Conservation (phyloP, 441 rosid genomes). For the Croton laevigatus region DNA sequence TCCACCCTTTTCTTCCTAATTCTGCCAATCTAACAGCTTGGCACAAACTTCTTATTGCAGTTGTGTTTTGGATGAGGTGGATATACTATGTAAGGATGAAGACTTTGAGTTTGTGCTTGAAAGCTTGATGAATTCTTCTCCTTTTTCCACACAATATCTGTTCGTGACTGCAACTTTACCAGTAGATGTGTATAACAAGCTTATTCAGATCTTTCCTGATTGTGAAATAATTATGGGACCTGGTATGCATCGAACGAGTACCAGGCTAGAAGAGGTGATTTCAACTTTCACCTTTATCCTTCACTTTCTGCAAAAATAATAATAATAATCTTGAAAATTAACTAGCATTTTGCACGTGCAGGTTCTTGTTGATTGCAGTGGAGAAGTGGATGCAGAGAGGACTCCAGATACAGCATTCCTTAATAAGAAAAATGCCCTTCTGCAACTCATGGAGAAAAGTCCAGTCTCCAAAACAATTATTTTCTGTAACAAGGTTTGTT, state of each 20-base stretch:
- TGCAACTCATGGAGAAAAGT: conserved; percentile 58
- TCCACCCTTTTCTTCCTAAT: background rate
- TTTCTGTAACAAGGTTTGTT: conserved; percentile 78
- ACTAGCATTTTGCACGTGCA: conserved; percentile 30
- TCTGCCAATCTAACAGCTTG: conserved; percentile 6
- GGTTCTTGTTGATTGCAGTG: conserved; percentile 93
- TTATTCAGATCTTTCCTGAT: conserved; percentile 78
- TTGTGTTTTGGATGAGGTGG: conserved; percentile 85
- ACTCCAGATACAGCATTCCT: conserved; percentile 69
- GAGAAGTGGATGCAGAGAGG: conserved; percentile 59
- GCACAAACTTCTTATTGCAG: conserved; percentile 42
- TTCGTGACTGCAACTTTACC: conserved; percentile 94
- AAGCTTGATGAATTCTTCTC: conserved; percentile 65
- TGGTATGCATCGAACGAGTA: conserved; percentile 76
- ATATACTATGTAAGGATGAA: conserved; percentile 72
- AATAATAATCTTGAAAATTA: conserved; percentile 1
- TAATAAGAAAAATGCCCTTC: conserved; percentile 79
- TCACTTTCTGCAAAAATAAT: background rate
- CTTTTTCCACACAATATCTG: conserved; percentile 69
- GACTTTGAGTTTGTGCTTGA: conserved; percentile 76
- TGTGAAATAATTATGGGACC: conserved; percentile 90
- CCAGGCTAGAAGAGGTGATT: conserved; percentile 81
- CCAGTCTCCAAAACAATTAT: conserved; percentile 73
- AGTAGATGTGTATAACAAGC: conserved; percentile 70
- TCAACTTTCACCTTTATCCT: background rate